Percentiles rank a stretch among this genome's conserved stretches.
Conservation (phyloP, 768 basidiomycete species). For the Phanerochaete carnosa region DNA sequence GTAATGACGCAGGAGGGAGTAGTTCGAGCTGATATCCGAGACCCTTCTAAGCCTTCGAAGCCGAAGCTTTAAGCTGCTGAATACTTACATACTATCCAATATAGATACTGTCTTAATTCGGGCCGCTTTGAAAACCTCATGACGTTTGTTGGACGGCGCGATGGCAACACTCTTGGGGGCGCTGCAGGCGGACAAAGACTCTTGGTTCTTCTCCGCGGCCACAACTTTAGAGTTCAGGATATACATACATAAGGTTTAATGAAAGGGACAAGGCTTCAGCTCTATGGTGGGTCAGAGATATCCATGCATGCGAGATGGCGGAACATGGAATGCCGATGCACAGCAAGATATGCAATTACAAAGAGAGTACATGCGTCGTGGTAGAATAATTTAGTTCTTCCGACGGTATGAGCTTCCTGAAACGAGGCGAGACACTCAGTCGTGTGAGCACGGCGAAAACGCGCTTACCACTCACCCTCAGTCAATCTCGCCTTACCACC, state of each 20-base stretch:
- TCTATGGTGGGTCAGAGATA: not conserved
- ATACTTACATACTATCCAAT: not conserved
- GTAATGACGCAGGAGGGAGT: constrained; percentile 81
- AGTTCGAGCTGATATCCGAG: constrained; percentile 41
- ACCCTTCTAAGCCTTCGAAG: constrained; percentile 2
- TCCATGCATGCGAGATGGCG: not conserved
- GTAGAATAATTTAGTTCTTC: constrained; percentile 61
- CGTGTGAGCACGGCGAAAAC: not conserved
- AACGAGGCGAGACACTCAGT: constrained; percentile 5
- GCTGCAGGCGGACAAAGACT: not conserved
- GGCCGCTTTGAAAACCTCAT: not conserved
- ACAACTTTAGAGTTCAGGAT: not conserved
- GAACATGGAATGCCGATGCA: constrained; percentile 6
- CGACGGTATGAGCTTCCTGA: constrained; percentile 96
- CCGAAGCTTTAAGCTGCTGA: constrained; percentile 32
- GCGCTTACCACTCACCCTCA: constrained; percentile 67
- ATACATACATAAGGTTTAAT: not conserved
- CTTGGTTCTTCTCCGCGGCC: not conserved
- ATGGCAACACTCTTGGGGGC: not conserved
- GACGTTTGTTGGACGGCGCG: not conserved
- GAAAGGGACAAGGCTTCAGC: not conserved
- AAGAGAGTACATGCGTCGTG: constrained; percentile 16
- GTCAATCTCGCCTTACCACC: constrained; percentile 98
- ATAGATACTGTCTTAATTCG: not conserved
- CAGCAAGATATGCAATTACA: constrained; percentile 12